These are phyloP conservation scores for Hypoxylon perforatum DNA, from an alignment of 495 filamentous ascomycete genomes.

Conservation along the genomic window DNA sequence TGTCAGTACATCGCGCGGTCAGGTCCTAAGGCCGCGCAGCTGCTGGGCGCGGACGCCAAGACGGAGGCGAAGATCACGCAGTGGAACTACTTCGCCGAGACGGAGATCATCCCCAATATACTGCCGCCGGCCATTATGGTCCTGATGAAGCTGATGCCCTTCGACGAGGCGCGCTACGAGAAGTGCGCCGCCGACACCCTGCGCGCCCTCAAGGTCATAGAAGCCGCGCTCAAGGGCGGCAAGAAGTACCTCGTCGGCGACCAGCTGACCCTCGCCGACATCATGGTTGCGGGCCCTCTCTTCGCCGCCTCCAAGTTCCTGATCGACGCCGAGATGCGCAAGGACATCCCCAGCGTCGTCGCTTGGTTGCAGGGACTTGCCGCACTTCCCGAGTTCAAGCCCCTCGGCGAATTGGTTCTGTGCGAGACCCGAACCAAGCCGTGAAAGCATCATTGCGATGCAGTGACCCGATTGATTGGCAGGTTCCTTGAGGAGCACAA, in stretches of 20 bases:
- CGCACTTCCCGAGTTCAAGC: constrained; percentile 58
- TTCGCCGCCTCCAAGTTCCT: constrained; percentile 53
- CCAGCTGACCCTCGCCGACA: constrained; percentile 65
- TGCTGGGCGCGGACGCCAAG: constrained; percentile 59
- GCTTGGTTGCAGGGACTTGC: constrained; percentile 57
- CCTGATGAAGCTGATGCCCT: constrained; percentile 47
- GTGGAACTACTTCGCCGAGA: constrained; percentile 63
- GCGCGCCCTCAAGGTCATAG: constrained; percentile 55
- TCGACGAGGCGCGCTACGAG: constrained; percentile 52
- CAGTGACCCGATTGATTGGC: neutral
- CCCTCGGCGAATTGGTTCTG: constrained; percentile 58
- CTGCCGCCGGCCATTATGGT: constrained; percentile 46
- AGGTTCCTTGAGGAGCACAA: neutral
- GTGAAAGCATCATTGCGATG: constrained; percentile 1
- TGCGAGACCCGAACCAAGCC: constrained; percentile 51
- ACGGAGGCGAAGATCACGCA: constrained; percentile 61
- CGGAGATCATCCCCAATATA: constrained; percentile 53
- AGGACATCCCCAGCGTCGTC: constrained; percentile 55
- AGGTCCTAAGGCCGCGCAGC: constrained; percentile 62
- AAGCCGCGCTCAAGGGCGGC: constrained; percentile 52
- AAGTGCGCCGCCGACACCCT: constrained; percentile 40
- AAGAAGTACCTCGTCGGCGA: constrained; percentile 62
- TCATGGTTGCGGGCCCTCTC: constrained; percentile 57
- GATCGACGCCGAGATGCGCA: constrained; percentile 63
- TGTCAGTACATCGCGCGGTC: constrained; percentile 63